These are phyloP conservation scores for Pseudisothecium myosuroides DNA, from an alignment of 225 moss, liverwort and hornwort genomes.

Conservation along the genomic window DNA sequence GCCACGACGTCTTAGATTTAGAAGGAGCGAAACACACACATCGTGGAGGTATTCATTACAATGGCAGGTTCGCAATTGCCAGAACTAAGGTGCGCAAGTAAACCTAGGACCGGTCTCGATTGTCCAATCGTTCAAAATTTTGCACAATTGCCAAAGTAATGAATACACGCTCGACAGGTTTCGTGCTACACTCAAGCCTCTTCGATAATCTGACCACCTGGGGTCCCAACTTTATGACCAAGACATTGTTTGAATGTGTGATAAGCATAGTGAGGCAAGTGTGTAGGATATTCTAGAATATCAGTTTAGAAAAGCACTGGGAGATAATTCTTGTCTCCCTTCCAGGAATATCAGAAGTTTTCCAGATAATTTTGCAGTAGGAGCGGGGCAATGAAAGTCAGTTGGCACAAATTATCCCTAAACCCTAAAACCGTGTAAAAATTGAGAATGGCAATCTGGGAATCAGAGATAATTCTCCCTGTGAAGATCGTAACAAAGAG, in stretches of 20 bases:
- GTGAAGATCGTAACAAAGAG: not conserved
- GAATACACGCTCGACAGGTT: not conserved
- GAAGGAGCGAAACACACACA: not conserved
- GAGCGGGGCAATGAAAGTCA: not conserved
- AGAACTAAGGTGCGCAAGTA: not conserved
- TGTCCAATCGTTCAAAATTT: not conserved
- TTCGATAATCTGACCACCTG: not conserved
- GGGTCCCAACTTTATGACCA: not conserved
- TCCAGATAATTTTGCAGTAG: not conserved
- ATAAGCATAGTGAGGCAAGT: not conserved
- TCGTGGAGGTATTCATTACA: not conserved
- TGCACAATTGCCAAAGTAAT: not conserved
- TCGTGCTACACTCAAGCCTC: not conserved
- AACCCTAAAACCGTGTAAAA: not conserved
- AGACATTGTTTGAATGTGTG: not conserved
- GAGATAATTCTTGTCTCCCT: not conserved
- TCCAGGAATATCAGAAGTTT: not conserved
- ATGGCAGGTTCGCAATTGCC: not conserved
- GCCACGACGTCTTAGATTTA: not conserved
- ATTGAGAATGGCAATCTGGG: not conserved
- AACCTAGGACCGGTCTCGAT: not conserved
- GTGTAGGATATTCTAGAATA: not conserved
- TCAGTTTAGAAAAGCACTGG: not conserved
- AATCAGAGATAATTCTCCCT: not conserved
- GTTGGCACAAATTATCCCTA: not conserved